A percentile compares a stretch with the other conserved stretches of the same genome.
Conservation (phyloP, 2,329 filamentous ascomycete species). For the Hymenotorrendiella dingleyae region DNA sequence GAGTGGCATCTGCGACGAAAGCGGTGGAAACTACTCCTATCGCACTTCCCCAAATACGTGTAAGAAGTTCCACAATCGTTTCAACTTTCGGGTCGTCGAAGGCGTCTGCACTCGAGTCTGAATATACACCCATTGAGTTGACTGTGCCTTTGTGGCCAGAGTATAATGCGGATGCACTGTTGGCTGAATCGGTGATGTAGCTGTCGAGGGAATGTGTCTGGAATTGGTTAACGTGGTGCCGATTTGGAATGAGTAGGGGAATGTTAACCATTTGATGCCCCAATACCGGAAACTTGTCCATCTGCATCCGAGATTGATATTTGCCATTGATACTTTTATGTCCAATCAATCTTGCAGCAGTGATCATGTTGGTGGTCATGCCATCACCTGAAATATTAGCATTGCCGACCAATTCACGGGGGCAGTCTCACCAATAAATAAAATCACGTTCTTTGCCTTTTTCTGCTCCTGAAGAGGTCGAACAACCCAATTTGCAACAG, state of each 20-base stretch:
- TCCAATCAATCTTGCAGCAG: conserved; percentile 71
- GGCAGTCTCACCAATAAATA: conserved; percentile 62
- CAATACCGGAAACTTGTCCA: conserved; percentile 80
- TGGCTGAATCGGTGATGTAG: conserved; percentile 83
- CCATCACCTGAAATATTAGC: conserved; percentile 38
- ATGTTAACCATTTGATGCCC: conserved; percentile 68
- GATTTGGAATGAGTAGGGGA: neutral
- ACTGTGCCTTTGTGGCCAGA: conserved; percentile 79
- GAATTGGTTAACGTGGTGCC: conserved; percentile 2
- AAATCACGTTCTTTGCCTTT: conserved; percentile 77
- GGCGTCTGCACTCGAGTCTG: conserved; percentile 63
- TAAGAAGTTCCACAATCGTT: conserved; percentile 73
- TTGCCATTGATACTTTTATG: conserved; percentile 82
- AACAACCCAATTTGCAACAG: conserved; percentile 71
- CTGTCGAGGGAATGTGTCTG: conserved; percentile 74
- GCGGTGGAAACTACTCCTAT: conserved; percentile 71
- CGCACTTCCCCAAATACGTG: conserved; percentile 57
- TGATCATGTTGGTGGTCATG: conserved; percentile 74
- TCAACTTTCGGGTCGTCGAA: conserved; percentile 86
- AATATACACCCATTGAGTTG: conserved; percentile 74
- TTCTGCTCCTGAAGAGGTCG: conserved; percentile 62
- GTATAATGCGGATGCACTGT: conserved; percentile 77
- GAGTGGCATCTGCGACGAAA: conserved; percentile 75
- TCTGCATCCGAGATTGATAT: conserved; percentile 67
- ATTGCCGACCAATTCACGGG: neutral